These are phyloP conservation scores for Picea sitchensis DNA, from an alignment of 75 land plant species.

Conservation along the genomic window DNA sequence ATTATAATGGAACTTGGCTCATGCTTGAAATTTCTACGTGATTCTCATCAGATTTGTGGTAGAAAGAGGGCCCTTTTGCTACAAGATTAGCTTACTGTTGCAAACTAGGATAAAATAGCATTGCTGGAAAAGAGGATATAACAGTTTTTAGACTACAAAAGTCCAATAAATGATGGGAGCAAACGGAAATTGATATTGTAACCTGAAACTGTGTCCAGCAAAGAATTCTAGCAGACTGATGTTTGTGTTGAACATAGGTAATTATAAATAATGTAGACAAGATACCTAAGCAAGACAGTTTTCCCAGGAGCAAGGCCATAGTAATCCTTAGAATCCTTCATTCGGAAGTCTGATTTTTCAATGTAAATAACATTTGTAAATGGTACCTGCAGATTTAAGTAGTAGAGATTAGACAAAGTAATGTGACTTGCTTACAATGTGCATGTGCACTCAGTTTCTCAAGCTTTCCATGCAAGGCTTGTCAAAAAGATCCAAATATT, in stretches of 20 bases:
- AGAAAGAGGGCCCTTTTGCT: too few species aligned
- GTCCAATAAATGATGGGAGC: not conserved
- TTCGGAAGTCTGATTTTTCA: slow-evolving; percentile 87
- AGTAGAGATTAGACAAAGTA: not conserved
- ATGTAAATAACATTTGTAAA: slow-evolving; percentile 89
- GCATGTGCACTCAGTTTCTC: not conserved
- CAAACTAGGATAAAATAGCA: not conserved
- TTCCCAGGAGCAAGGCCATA: slow-evolving; percentile 98
- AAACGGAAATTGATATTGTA: not conserved
- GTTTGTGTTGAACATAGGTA: not conserved
- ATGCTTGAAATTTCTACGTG: too few species aligned
- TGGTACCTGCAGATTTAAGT: slow-evolving; percentile 55
- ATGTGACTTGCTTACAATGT: not conserved
- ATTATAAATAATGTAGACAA: not conserved
- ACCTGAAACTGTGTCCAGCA: not conserved
- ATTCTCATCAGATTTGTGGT: too few species aligned
- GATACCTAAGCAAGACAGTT: slow-evolving; percentile 80
- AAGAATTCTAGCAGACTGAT: not conserved
- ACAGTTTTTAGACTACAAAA: not conserved
- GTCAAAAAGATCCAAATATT: not conserved
- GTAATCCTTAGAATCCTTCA: slow-evolving; percentile 95
- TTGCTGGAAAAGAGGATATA: not conserved
- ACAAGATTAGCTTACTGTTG: too few species aligned
- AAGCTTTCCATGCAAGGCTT: not conserved
- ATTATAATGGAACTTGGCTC: too few species aligned